Base-by-base conservation (phyloP, 441 rosid species). In the Flueggea neowawraea region DNA sequence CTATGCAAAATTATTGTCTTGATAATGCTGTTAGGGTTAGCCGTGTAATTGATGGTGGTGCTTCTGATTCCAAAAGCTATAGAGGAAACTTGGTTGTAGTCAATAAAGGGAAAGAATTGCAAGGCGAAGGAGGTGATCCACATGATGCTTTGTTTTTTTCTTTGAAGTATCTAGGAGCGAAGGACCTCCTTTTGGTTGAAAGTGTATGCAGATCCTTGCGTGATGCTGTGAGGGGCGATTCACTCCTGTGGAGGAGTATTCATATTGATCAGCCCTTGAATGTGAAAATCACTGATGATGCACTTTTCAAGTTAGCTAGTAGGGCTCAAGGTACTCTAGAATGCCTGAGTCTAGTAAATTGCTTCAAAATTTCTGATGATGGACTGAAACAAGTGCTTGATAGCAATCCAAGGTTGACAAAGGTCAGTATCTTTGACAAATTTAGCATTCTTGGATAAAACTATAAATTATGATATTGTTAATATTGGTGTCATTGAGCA, bases 321-420 rank as follows among this genome's bases (percentile, higher is more conserved):
- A 79, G 87, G 74, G 90, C 94, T 60, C 90, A 77, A 71, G 90
- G 94, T 11, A 76, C 71, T 57, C 70, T 90, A 77, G 80, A 79
- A 65, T 83, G 84, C 78, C 80, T 88, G 80, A 86, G 83, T 75
- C 82, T 91, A 52, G 81, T 82, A 33, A 86, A 78, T 32, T 88
- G 96, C 69, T 43, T 79, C 9, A 74, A 69, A 74, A 79, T 91
- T 69, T 84, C 90, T 50, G 88, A 86, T 68, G 74, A 75, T 62
- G 83, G 86, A 68, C 80, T 90, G 64, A 83, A 67, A 71, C 64
- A 54, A 11, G 91, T 88, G 69, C 77, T 91, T 69, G 87, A 83
- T 63, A 75, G 65, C 57, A 88, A 84, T 74, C 84, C 84, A 15
- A 85, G 75, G 68, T 63, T 91, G 57, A 78, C 70, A 53, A 84